Conservation (phyloP, 495 filamentous ascomycete species). For the Lasiosphaeriaceae sp. region DNA sequence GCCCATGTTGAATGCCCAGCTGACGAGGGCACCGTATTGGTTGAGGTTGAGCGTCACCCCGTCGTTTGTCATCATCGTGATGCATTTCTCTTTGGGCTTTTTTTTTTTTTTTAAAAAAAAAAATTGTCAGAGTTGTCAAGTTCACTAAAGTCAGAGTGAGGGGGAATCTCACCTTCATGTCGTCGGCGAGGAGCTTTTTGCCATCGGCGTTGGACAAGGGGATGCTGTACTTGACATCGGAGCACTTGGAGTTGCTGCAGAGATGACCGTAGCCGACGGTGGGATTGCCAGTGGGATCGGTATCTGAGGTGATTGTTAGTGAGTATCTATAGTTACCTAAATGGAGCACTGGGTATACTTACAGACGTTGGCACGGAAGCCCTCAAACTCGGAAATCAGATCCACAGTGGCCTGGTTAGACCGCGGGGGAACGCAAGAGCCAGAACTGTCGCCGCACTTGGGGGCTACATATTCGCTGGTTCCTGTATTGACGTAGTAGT, state of each 20-base stretch:
- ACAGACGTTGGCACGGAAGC: slow-evolving; percentile 14
- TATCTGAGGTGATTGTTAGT: slow-evolving; percentile 12
- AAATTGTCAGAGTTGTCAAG: not conserved
- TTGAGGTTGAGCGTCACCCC: slow-evolving; percentile 43
- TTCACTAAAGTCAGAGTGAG: not conserved
- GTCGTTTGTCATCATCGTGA: slow-evolving; percentile 33
- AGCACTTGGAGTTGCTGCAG: slow-evolving; percentile 37
- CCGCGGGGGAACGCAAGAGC: slow-evolving; percentile 8
- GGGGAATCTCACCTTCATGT: slow-evolving; percentile 31
- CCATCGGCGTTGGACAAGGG: slow-evolving; percentile 40
- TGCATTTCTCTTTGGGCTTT: slow-evolving; percentile 25
- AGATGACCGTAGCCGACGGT: slow-evolving; percentile 53
- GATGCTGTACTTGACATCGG: slow-evolving; percentile 41
- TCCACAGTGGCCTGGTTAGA: slow-evolving; percentile 18
- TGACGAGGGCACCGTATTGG: slow-evolving; percentile 48
- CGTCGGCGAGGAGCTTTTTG: slow-evolving; percentile 36
- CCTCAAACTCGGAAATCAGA: slow-evolving; percentile 19
- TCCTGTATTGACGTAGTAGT: slow-evolving; percentile 22
- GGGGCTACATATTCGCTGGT: slow-evolving; percentile 8
- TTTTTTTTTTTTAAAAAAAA: not conserved
- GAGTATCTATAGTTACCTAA: not conserved
- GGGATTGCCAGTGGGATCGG: slow-evolving; percentile 43
- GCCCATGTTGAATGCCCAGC: slow-evolving; percentile 49
- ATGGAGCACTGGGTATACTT: not conserved
- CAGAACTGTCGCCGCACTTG: slow-evolving; percentile 8